Evolutionary conservation across 768 basidiomycete genomes (phyloP), one percentile per base, ranked within the genome.

Genomic region (Pulveroboletus frians): DNA sequence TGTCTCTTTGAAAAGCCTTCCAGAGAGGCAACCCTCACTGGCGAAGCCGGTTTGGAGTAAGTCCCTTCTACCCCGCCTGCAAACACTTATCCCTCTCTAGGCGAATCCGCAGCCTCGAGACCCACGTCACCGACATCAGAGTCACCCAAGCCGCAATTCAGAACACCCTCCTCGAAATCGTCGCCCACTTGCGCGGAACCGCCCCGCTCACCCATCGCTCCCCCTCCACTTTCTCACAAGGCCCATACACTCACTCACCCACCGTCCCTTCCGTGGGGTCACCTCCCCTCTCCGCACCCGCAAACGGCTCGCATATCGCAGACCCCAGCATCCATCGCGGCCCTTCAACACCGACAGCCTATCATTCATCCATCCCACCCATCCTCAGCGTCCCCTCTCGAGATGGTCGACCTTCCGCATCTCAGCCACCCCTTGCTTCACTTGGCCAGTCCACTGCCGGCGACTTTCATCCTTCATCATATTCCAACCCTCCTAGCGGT

Each of bases 1-100:
- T 97, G 94, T 71, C 76, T 96, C 30, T 95, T 97, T 65, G 94
- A 97, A 69, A 96, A 96, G 60, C 94, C 94, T 3, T 84, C 83
- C 11, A 77, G 84, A 58, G 91, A 93, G 65, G 86, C 88, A 13
- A 88, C 85, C 47, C 77, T 92, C 41, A 89, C 89, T 8, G 88
- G 89, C 39, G 91, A 93, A 69, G 91, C 90, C 15, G 91, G 90
- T 8, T 68, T 92, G 45, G 92, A 92, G 91, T 92, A 65, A 69
- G 88, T 74, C 18, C 46, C 35, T 26, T 43, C 42, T 41, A 48
- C 36, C 21, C 11, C 46, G 11, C 26, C 44, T n/a, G 9, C 37
- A 34, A 43, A 3, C 23, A 6, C 49, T 54, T 21, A 60, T 50
- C 53, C 57, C 57, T 58, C 54, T 50, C 54, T 62, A 95, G 93